phyloP scores from a whole-genome alignment of 495 filamentous ascomycete genomes.

The Penicillium verhagenii region DNA sequence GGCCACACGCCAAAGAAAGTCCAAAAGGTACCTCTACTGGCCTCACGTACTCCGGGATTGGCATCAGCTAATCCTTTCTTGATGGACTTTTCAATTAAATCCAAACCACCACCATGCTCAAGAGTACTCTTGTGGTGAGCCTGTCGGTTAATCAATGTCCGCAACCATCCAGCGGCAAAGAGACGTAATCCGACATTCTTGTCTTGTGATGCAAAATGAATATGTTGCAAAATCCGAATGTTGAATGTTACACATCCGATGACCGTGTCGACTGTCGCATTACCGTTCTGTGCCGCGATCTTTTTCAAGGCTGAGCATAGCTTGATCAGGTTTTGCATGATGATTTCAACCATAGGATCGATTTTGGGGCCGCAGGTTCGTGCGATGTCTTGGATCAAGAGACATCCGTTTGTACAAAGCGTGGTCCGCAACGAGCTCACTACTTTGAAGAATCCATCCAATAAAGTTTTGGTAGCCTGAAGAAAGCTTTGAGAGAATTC shows the following conservation, averaged over 20 bases:
- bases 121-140: slow-evolving; percentile 73
- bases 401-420: slow-evolving; percentile 79
- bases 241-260: slow-evolving; percentile 77
- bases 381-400: slow-evolving; percentile 82
- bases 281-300: slow-evolving; percentile 77
- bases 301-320: slow-evolving; percentile 86
- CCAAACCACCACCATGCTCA: slow-evolving; percentile 79
- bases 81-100: slow-evolving; percentile 81
- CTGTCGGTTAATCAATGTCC: slow-evolving; percentile 75
- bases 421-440: slow-evolving; percentile 86
- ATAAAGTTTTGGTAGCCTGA: slow-evolving; percentile 63
- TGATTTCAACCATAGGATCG: slow-evolving; percentile 85
- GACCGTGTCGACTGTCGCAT: slow-evolving; percentile 71
- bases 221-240: slow-evolving; percentile 75
- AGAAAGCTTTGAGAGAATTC: slow-evolving; percentile 72
- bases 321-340: slow-evolving; percentile 87
- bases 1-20: slow-evolving; percentile 75
- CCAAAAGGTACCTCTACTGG: slow-evolving; percentile 84
- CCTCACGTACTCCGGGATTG: slow-evolving; percentile 82
- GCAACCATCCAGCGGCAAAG: slow-evolving; percentile 80
- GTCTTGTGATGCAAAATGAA: slow-evolving; percentile 76
- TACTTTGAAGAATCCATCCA: slow-evolving; percentile 90
- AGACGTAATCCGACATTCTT: slow-evolving; percentile 85
- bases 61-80: slow-evolving; percentile 82
- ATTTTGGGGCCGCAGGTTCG: slow-evolving; percentile 70